These are phyloP conservation scores for Nicotiana tomentosiformis DNA, from an alignment of 257 asterid species.

Conservation along the genomic window DNA sequence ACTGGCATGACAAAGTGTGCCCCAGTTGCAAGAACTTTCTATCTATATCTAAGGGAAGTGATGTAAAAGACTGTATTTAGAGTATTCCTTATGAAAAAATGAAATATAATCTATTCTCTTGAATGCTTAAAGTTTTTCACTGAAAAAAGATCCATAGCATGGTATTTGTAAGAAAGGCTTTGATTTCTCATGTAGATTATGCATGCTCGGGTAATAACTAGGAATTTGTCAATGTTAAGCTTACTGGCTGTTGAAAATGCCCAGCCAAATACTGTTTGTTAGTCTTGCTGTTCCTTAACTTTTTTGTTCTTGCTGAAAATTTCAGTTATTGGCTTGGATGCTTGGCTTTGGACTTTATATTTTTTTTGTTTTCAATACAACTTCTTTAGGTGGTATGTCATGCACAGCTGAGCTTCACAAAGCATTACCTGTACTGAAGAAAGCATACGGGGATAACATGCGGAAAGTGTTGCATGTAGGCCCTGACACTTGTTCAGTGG, in stretches of 20 bases:
- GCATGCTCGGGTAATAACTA: neutral
- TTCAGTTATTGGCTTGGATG: neutral
- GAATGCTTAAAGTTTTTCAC: neutral
- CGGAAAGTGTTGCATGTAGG: constrained; percentile 78
- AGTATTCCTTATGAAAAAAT: neutral
- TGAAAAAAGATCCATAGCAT: neutral
- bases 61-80: neutral
- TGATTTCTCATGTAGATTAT: neutral
- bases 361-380: neutral
- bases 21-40: neutral
- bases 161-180: neutral
- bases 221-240: neutral
- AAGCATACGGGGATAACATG: constrained; percentile 75
- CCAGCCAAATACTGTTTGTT: neutral
- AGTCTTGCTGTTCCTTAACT: neutral
- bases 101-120: neutral
- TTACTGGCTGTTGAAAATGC: neutral
- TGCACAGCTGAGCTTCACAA: constrained; percentile 61
- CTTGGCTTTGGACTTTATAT: neutral
- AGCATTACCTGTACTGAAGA: constrained; percentile 62
- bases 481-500: constrained; percentile 84
- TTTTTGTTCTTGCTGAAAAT: neutral
- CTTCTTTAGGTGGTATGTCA: constrained; percentile 58
- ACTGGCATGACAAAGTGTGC: neutral
- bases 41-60: neutral